phyloP scores from a whole-genome alignment of 345 rosid genomes.

The Lenwebbia sp. region DNA sequence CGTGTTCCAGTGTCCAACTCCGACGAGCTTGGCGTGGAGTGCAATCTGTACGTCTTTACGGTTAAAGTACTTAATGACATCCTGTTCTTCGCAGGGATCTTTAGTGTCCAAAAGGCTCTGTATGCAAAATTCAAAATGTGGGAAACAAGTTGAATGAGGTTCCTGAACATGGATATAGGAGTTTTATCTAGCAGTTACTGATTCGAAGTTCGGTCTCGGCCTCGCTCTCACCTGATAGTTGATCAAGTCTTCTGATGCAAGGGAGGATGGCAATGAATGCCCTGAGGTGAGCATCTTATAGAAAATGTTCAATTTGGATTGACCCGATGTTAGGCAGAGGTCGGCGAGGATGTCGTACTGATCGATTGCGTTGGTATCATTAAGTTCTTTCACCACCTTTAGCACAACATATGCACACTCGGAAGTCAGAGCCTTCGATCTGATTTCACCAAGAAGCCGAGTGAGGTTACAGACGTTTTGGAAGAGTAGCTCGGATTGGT shows the following conservation, averaged over 20 bases:
- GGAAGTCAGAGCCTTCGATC: background rate
- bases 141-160: background rate
- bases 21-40: constrained; percentile 30
- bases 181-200: background rate
- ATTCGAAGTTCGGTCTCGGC: background rate
- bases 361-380: background rate
- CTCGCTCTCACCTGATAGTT: background rate
- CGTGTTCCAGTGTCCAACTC: constrained; percentile 13
- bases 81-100: constrained; percentile 25
- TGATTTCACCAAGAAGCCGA: background rate
- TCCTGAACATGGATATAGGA: background rate
- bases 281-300: background rate
- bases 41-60: constrained; percentile 37
- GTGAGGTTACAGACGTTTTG: constrained; percentile 13
- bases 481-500: constrained; percentile 3
- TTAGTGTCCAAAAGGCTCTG: background rate
- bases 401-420: background rate
- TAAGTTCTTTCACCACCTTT: background rate
- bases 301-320: background rate
- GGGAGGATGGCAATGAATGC: background rate
- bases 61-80: constrained; percentile 24
- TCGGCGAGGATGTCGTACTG: constrained; percentile 20
- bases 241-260: constrained; percentile 1
- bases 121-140: background rate
- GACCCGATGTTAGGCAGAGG: constrained; percentile 16